Evolutionary conservation across 371 early-diverging fungal species (phyloP).

Genomic region (Rhizopus delemar): DNA sequence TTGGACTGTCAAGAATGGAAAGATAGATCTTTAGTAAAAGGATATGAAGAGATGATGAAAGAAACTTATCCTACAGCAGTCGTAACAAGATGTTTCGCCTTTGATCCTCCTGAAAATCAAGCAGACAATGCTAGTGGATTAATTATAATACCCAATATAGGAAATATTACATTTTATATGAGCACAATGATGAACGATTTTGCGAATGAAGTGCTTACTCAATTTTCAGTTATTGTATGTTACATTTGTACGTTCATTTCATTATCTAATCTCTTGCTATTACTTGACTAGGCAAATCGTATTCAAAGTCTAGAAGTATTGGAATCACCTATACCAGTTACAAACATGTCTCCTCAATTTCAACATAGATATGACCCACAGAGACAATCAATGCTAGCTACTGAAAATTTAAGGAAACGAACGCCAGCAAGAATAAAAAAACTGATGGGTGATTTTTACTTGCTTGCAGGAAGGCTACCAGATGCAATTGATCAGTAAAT

Average conservation of each 20-base stretch:
- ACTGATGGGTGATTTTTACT: slow-evolving; percentile 74
- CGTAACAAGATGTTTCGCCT: slow-evolving; percentile 77
- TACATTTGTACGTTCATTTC: too few species aligned
- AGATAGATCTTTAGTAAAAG: slow-evolving; percentile 62
- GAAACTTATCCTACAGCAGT: slow-evolving; percentile 70
- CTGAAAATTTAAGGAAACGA: slow-evolving; percentile 41
- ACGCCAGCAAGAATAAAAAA: slow-evolving; percentile 80
- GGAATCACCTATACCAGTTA: slow-evolving; percentile 34
- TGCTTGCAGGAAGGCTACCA: slow-evolving; percentile 77
- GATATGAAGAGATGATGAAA: slow-evolving; percentile 60
- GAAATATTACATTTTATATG: slow-evolving; percentile 77
- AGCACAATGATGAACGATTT: slow-evolving; percentile 76
- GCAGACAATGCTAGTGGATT: slow-evolving; percentile 75
- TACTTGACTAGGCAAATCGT: slow-evolving; percentile 26
- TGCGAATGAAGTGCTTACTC: slow-evolving; percentile 67
- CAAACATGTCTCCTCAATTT: neutral
- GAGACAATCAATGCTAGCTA: neutral
- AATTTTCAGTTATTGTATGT: slow-evolving; percentile 43
- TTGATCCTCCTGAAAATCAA: slow-evolving; percentile 77
- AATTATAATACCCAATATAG: slow-evolving; percentile 82
- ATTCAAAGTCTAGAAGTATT: slow-evolving; percentile 35
- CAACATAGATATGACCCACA: too few species aligned
- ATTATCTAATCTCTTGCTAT: too few species aligned
- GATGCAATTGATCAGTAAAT: slow-evolving; percentile 68
- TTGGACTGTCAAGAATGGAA: slow-evolving; percentile 81